Evolutionary conservation across 225 moss, liverwort and hornwort genomes (phyloP).

Genomic region (Sphagnum tenellum): DNA sequence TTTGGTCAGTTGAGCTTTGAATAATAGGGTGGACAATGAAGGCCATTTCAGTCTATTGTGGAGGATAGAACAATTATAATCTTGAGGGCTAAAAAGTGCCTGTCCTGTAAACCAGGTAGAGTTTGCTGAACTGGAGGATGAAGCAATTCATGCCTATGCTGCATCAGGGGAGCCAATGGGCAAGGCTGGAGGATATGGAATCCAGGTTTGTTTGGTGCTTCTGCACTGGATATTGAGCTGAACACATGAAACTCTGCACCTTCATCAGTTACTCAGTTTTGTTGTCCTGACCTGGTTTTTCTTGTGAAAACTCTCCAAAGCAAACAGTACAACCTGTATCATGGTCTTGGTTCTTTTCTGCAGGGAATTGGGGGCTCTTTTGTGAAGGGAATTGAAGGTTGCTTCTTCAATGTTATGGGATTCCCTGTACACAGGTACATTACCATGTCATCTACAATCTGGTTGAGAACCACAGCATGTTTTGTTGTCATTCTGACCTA

Average conservation of each 20-base stretch:
- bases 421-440: conserved; percentile 82
- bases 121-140: conserved; percentile 66
- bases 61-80: no score
- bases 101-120: conserved; percentile 43
- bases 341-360: not conserved
- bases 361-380: conserved; percentile 94
- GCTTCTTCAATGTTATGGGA: conserved; percentile 98
- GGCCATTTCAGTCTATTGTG: no score
- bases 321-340: no score
- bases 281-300: no score
- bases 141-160: conserved; percentile 79
- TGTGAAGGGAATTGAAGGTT: conserved; percentile 80
- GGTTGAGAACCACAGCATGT: conserved; percentile 1
- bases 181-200: conserved; percentile 97
- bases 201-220: conserved; percentile 47
- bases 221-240: no score
- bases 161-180: conserved; percentile 96
- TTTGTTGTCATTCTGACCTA: not conserved
- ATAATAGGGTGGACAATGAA: no score
- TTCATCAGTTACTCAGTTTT: no score
- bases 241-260: no score
- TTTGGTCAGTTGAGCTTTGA: no score
- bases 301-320: no score
- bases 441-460: not conserved
- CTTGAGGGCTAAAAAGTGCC: not conserved